Evolutionary conservation across 2,329 filamentous ascomycete species (phyloP).

Genomic region (Cryoendolithus antarcticus): DNA sequence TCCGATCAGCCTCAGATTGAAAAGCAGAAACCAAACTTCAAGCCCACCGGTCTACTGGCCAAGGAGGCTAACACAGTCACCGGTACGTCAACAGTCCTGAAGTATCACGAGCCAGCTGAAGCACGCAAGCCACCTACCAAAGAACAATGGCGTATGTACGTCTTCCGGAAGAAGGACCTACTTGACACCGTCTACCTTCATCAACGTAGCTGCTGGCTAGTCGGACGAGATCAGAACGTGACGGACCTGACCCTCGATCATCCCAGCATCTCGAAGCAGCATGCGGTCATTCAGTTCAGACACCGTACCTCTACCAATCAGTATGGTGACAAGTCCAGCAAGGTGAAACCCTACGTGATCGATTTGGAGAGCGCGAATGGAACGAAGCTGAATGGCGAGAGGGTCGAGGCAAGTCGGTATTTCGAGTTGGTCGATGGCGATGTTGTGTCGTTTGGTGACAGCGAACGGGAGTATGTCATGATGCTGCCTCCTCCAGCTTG

Average conservation of each 20-base stretch:
- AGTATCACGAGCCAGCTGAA: constrained; percentile 92
- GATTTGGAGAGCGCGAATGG: constrained; percentile 92
- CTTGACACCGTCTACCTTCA: constrained; percentile 71
- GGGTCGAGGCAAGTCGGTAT: constrained; percentile 63
- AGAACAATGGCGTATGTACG: constrained; percentile 77
- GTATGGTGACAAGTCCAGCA: constrained; percentile 70
- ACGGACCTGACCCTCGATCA: constrained; percentile 79
- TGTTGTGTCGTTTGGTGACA: constrained; percentile 75
- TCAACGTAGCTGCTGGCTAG: constrained; percentile 74
- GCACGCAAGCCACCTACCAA: constrained; percentile 72
- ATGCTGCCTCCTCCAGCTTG: constrained; percentile 50
- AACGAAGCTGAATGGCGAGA: constrained; percentile 66
- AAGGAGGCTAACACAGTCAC: constrained; percentile 76
- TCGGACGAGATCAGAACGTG: constrained; percentile 68
- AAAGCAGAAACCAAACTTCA: constrained; percentile 83
- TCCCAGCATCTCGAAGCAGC: constrained; percentile 87
- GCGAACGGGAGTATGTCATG: constrained; percentile 86
- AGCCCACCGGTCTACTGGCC: constrained; percentile 66
- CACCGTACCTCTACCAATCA: constrained; percentile 74
- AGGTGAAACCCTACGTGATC: constrained; percentile 66
- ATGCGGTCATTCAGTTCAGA: constrained; percentile 89
- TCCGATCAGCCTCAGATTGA: constrained; percentile 26
- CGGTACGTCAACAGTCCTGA: constrained; percentile 66
- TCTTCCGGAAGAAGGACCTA: constrained; percentile 72
- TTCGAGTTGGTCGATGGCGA: constrained; percentile 82